Base-by-base conservation (phyloP, 2,329 filamentous ascomycete species). In the Chaetomium strumarium region DNA sequence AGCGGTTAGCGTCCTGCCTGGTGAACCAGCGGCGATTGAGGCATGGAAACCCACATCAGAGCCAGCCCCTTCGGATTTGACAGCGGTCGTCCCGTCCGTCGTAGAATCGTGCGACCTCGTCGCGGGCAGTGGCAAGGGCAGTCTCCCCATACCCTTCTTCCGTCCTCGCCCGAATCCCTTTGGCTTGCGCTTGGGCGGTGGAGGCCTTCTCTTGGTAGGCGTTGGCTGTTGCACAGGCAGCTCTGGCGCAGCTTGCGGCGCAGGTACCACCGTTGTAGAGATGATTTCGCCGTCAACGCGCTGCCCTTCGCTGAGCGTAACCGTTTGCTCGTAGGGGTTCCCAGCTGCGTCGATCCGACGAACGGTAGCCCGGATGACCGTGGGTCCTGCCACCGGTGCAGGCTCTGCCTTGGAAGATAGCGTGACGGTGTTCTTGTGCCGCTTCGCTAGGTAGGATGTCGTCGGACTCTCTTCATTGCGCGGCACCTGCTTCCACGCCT, bases 311-410 rank as follows among this genome's bases (percentile, higher is more conserved):
- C 83, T 80, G 4, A 95, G 78, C 17, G 89, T 86, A 8, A 93
- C 83, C 63, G 95, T 89, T 67, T 93, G 90, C 2, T 92, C 84
- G 55, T 88, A 89, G 10, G 88, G 79, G 61, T 92, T 92, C 20
- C 91, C 91, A 1, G 83, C 81, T 5, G 85, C 84, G 65, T 95
- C 89, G 11, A 85, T 74, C 59, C 86, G 84, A 62, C 87, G 83
- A 49, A 96, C 88, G 19, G 86, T 93, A 0, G 88, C 89, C 63
- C 86, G 86, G 8, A 88, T 85, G 62, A 93, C 71, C 6, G 75
- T 88, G 4, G 81, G 77, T 2, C 74, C 75, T 14, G 70, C 62
- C 2, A 66, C 71, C 10, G 73, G 70, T 7, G 68, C 64, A n/a
- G 72, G 68, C 46, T 78, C 66, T 3, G 77, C 72, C 64, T 73